Evolutionary conservation across 306 rosid species (phyloP).

Genomic region (Pyrus betulifolia): DNA sequence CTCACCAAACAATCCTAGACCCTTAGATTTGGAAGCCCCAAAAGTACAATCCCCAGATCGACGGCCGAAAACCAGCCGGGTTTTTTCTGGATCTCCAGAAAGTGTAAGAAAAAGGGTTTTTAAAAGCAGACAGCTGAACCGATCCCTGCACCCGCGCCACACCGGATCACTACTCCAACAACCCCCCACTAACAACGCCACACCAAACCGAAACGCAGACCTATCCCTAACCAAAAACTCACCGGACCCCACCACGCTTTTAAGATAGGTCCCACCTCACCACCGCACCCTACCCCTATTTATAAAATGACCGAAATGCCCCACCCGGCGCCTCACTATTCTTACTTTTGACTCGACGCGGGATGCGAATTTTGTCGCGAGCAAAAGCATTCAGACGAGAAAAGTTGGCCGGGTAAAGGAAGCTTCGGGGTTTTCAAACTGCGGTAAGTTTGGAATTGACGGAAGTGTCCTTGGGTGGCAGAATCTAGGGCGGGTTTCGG

Average conservation of each 20-base stretch:
- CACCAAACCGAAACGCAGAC: slow-evolving; percentile 7
- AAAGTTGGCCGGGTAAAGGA: neutral
- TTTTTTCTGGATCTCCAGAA: neutral
- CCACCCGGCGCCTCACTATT: neutral
- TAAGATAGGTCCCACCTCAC: slow-evolving; percentile 20
- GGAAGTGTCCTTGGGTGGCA: slow-evolving; percentile 2
- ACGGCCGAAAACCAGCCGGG: slow-evolving; percentile 1
- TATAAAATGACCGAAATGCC: slow-evolving; percentile 23
- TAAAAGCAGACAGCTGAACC: neutral
- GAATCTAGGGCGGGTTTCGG: neutral
- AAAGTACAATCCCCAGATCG: neutral
- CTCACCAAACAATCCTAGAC: neutral
- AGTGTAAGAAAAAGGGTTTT: neutral
- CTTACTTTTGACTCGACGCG: neutral
- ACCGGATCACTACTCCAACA: neutral
- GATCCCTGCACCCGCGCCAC: neutral
- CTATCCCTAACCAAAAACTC: neutral
- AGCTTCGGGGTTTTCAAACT: neutral
- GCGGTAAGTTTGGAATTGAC: neutral
- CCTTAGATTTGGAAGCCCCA: slow-evolving; percentile 5
- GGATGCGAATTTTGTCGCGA: slow-evolving; percentile 3
- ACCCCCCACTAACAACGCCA: slow-evolving; percentile 12
- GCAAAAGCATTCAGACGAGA: neutral
- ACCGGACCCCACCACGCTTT: slow-evolving; percentile 20
- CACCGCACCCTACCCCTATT: slow-evolving; percentile 4